These are phyloP conservation scores for Aspergillus thermomutatus DNA, from an alignment of 2,329 filamentous ascomycete species.

Conservation along the genomic window DNA sequence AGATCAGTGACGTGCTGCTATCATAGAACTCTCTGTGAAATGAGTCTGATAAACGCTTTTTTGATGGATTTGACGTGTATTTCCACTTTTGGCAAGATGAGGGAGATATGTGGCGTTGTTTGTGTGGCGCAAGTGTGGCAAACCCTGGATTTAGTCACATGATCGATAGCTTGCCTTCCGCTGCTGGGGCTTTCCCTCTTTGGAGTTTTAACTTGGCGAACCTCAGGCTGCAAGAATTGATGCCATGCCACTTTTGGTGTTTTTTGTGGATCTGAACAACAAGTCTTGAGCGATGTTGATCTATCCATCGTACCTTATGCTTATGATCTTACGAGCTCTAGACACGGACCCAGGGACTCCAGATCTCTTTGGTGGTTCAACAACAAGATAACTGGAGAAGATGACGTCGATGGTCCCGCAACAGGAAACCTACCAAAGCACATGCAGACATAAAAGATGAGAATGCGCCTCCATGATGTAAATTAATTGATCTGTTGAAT, in stretches of 20 bases:
- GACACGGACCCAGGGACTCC: background rate
- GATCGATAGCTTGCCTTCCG: background rate
- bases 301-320: background rate
- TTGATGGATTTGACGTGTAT: background rate
- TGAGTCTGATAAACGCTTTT: background rate
- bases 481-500: background rate
- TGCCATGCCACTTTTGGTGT: background rate
- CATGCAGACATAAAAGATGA: background rate
- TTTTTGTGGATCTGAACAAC: no score
- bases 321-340: background rate
- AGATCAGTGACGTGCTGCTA: slow-evolving; percentile 12
- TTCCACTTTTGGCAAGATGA: background rate
- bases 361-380: background rate
- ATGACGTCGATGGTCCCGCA: background rate
- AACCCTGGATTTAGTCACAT: background rate
- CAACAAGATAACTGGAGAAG: background rate
- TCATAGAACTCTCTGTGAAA: background rate
- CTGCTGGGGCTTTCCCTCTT: no score
- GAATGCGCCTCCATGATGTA: background rate
- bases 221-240: background rate
- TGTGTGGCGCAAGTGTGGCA: background rate
- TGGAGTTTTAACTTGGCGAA: background rate
- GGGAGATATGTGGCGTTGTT: background rate
- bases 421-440: background rate
- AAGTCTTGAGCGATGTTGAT: background rate